Evolutionary conservation across 2,329 filamentous ascomycete species (phyloP), one percentile per base, ranked within the genome.

Genomic region (Hawksworthiomyces lignivorus): DNA sequence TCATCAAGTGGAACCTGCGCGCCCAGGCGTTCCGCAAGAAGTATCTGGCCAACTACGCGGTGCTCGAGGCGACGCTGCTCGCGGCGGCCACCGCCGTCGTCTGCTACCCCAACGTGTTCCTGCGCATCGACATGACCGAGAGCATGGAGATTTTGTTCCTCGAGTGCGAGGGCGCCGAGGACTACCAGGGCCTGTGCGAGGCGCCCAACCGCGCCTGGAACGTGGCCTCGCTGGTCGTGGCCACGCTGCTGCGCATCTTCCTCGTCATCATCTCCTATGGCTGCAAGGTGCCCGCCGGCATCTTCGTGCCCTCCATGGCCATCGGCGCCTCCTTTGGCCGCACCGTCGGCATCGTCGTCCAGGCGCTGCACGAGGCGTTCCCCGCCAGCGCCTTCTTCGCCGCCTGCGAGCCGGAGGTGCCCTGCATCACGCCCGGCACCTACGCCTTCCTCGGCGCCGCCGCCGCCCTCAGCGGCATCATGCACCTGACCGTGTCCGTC

Each of bases 251-350:
- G 37, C 80, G 92, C 29, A 77, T 84, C 0, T 78, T 89, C 27
- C 72, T 98, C 24, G 89, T 97, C 52, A 90, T 97, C 49, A 83
- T 98, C 36, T 96, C 89, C 0, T 98, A 97, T 56, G 92, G 92
- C 18, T 96, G 89, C 69, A 97, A 97, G 64, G 92, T 98, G 0
- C 92, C 92, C 0, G 92, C 92, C 0, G 92, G 92, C 43, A 97
- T 98, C 50, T 98, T 98, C 53, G 90, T 98, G 1, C 92, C 92
- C 3, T 95, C 88, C 2, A 98, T 98, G 92, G 92, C 92, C 1
- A 81, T 98, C 38, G 92, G 92, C 1, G 92, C 92, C 0, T 88
- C 87, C 0, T 97, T 98, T 60, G 92, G 92, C 5, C 79, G 92
- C 30, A 87, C 89, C 50, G 73, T 98, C n/a, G 92, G 92, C 15